A percentile compares a stretch with the other conserved stretches of the same genome.
phyloP scores from a whole-genome alignment of 2,329 filamentous ascomycete genomes.

The Aureobasidium namibiae region DNA sequence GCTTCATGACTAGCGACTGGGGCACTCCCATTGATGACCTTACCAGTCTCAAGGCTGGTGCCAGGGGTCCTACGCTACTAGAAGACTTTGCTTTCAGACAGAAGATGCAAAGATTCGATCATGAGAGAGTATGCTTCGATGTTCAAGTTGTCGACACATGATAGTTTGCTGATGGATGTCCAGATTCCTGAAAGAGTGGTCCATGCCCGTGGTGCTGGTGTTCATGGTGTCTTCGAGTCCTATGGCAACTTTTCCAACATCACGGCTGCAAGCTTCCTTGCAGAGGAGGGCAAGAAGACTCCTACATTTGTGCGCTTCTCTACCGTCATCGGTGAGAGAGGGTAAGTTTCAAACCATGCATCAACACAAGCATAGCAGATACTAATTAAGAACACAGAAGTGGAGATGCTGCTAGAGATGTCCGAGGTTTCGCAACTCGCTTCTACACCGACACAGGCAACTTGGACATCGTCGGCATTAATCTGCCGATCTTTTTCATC shows the following conservation, averaged over 20 bases:
- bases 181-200: slow-evolving; percentile 42
- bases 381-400: slow-evolving; percentile 35
- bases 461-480: slow-evolving; percentile 57
- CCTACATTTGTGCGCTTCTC: slow-evolving; percentile 62
- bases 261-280: slow-evolving; percentile 43
- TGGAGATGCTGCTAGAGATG: slow-evolving; percentile 62
- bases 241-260: slow-evolving; percentile 53
- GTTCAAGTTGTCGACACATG: not conserved
- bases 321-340: slow-evolving; percentile 66
- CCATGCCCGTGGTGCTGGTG: slow-evolving; percentile 19
- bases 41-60: slow-evolving; percentile 11
- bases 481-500: slow-evolving; percentile 67
- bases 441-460: slow-evolving; percentile 68
- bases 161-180: slow-evolving; percentile 45
- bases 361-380: not conserved
- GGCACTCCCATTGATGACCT: slow-evolving; percentile 13
- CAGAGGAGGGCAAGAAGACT: slow-evolving; percentile 58
- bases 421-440: slow-evolving; percentile 64
- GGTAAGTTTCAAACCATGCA: not conserved
- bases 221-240: slow-evolving; percentile 41
- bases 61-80: slow-evolving; percentile 51
- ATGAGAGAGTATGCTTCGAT: slow-evolving; percentile 46
- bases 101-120: slow-evolving; percentile 70
- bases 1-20: slow-evolving; percentile 13
- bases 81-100: slow-evolving; percentile 64